Evolutionary conservation across 768 basidiomycete genomes (phyloP), one percentile per base, ranked within the genome.

Genomic region (Suillus alpinus): DNA sequence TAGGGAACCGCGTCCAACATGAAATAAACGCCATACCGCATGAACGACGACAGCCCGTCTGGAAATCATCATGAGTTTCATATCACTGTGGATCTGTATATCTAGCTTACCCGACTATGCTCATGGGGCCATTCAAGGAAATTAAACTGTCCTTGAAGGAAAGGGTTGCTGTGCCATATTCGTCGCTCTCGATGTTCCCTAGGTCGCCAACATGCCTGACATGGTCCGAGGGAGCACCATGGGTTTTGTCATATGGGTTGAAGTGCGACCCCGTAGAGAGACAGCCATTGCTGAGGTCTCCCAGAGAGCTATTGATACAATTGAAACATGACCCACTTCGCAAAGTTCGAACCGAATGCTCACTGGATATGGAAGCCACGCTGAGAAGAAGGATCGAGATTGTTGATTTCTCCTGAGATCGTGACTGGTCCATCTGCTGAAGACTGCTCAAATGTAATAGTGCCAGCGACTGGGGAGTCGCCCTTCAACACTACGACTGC

Each of bases 331-430:
- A 58, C 76, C 75, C 57, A 1, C 2, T 55, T 32, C n/a, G 49
- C 34, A 36, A 20, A 12, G 4, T 20, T 20, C 10, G 5, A 29
- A 47, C 23, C 14, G 3, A 6, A 29, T 20, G 77, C 87, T 60
- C 65, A 91, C 90, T 94, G 92, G 59, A 94, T 76, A 74, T 94
- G 92, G 77, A 93, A 91, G 6, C 92, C 92, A 39, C 86, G 82
- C 61, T 78, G 69, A 5, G 86, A 78, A 53, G 79, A 79, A 5
- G 85, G 77, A 63, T 84, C 81, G 49, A 94, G 80, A 62, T 82
- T 82, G 59, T 75, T 78, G 63, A 94, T 76, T 57, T 82, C 78
- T 31, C 90, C 90, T 10, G 81, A 81, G 43, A 94, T 74, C 14
- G 75, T 83, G 53, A 91, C 87, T 29, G 85, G 81, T 2, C 79